Evolutionary conservation across 2,329 filamentous ascomycete genomes (phyloP), one percentile per base, ranked within the genome.

Genomic region (Ophiognomonia clavigignenti-juglandacearum): DNA sequence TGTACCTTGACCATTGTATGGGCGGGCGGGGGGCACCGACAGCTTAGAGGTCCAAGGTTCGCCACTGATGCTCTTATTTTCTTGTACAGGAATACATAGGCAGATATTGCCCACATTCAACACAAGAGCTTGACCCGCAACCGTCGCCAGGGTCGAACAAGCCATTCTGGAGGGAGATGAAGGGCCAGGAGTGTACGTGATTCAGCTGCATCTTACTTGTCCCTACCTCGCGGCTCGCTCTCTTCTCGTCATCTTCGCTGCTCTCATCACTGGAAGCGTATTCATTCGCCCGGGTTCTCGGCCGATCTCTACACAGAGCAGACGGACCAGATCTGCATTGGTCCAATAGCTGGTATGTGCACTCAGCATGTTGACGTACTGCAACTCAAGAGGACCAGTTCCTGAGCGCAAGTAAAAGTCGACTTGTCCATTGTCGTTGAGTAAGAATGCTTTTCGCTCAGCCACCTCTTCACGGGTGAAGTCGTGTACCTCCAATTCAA

Each of bases 371-470:
- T 95, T 96, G 29, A 97, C 68, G 62, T 98, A 98, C 66, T 97
- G 91, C 20, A 96, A 90, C 65, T 96, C 93, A 29, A 98, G 71
- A 4, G 91, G 85, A 0, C 93, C 93, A 2, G 88, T 86, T 0
- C 89, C 87, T 7, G 88, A 90, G 40, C 82, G 82, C 40, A 98
- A 70, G 58, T 85, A 95, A 66, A 82, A 98, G 63, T 98, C 93
- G 34, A 98, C 84, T 66, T 98, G 93, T 0, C 91, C 92, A 55
- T 97, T 97, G 58, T 98, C 93, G 57, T 98, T 98, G 4, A 98
- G 78, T 7, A 96, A 65, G 52, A 83, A 85, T 54, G 91, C 90
- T 57, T 92, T 85, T 62, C 85, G 89, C 69, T 97, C 93, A 0
- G 91, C 92, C 44, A 95, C 80, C 59, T 96, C 91, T 64, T 97